Percentiles rank a stretch among this genome's conserved stretches.
These are phyloP conservation scores for Thalassiosira oceanica DNA, from an alignment of 352 stramenopile genomes.

Conservation along the genomic window DNA sequence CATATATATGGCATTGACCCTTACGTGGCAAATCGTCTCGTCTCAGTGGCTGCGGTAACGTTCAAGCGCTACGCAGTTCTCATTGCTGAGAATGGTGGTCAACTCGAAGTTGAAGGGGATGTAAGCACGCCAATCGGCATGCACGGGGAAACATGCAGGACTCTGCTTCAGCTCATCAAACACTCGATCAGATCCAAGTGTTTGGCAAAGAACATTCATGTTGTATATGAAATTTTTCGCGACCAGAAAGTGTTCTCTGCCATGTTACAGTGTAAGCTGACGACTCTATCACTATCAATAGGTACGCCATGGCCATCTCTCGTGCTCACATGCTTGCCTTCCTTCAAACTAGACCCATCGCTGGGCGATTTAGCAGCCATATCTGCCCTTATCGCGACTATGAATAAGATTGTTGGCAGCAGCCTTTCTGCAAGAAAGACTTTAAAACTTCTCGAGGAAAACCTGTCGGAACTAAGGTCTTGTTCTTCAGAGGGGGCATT, in stretches of 20 bases:
- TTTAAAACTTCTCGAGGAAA: conserved; percentile 46
- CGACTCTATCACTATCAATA: too few relatives aligned
- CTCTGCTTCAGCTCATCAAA: conserved; percentile 64
- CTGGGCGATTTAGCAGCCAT: conserved; percentile 37
- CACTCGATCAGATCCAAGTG: conserved; percentile 58
- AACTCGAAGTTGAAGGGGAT: conserved; percentile 51
- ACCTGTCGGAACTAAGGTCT: conserved; percentile 44
- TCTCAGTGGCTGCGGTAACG: conserved; percentile 64
- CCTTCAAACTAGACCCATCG: conserved; percentile 30
- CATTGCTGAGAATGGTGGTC: conserved; percentile 31
- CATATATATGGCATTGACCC: conserved; percentile 60
- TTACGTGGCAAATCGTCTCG: conserved; percentile 68
- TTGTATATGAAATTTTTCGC: conserved; percentile 73
- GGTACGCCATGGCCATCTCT: too few relatives aligned
- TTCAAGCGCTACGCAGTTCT: conserved; percentile 52
- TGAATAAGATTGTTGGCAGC: conserved; percentile 54
- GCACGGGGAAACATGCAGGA: conserved; percentile 67
- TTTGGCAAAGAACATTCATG: conserved; percentile 69
- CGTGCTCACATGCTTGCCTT: too few relatives aligned
- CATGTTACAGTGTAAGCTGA: conserved; percentile 38
- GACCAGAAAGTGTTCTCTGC: conserved; percentile 67
- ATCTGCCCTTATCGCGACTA: conserved; percentile 41
- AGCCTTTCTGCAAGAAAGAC: conserved; percentile 52
- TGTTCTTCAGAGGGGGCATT: conserved; percentile 2
- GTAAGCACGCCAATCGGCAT: conserved; percentile 54